Conservation (phyloP, 1,284 basidiomycete species). For the Boletellus deceptivus region DNA sequence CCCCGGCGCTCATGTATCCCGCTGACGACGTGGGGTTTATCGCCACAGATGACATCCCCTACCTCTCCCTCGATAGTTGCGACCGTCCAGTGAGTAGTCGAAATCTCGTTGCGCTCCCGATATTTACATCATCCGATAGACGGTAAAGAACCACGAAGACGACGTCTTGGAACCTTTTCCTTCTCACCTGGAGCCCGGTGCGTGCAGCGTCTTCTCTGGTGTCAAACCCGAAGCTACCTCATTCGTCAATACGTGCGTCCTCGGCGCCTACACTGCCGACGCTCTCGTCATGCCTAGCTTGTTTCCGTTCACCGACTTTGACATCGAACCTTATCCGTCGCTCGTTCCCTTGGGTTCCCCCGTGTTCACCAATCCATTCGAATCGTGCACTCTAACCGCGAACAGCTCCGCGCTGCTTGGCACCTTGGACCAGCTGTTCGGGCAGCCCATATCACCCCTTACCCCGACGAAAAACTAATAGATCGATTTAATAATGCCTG, state of each 20-base stretch:
- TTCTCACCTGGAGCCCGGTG: slow-evolving; percentile 24
- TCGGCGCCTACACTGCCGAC: slow-evolving; percentile 17
- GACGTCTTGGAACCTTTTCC: slow-evolving; percentile 13
- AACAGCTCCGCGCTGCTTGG: slow-evolving; percentile 15
- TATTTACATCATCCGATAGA: slow-evolving; percentile 19
- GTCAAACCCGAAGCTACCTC: slow-evolving; percentile 30
- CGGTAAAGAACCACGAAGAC: background rate
- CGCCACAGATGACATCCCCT: slow-evolving; percentile 40
- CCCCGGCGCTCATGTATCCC: slow-evolving; percentile 25
- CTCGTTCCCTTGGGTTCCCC: slow-evolving; percentile 24
- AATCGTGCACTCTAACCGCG: slow-evolving; percentile 7
- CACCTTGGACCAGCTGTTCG: slow-evolving; percentile 32
- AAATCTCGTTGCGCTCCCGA: background rate
- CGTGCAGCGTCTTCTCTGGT: slow-evolving; percentile 26
- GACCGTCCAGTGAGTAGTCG: slow-evolving; percentile 14
- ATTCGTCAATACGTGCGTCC: slow-evolving; percentile 28
- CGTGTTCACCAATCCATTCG: slow-evolving; percentile 33
- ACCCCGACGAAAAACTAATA: slow-evolving; percentile 14
- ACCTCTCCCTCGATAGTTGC: slow-evolving; percentile 33
- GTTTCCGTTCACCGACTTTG: slow-evolving; percentile 10
- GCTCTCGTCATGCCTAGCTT: slow-evolving; percentile 1
- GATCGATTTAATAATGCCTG: background rate
- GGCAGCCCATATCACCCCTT: slow-evolving; percentile 25
- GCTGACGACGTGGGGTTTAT: slow-evolving; percentile 29
- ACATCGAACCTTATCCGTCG: slow-evolving; percentile 6